Percentiles rank a stretch among this genome's conserved stretches.
These are phyloP conservation scores for Stephanodiscus minutulus DNA, from an alignment of 108 stramenopile genomes.

Conservation along the genomic window DNA sequence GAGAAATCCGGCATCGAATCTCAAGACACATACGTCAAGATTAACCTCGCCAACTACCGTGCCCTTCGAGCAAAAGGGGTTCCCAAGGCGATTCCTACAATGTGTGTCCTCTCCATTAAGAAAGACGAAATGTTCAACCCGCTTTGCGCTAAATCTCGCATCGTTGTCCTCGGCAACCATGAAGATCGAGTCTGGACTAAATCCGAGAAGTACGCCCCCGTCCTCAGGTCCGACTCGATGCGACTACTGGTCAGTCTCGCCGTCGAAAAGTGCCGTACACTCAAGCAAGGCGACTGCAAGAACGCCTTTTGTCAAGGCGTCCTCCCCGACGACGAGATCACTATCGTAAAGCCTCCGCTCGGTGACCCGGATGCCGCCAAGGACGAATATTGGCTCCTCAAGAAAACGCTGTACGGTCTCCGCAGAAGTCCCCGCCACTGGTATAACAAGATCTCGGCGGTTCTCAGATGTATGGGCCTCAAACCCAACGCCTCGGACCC, in stretches of 20 bases:
- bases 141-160: too few relatives aligned
- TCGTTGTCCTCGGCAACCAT: too few relatives aligned
- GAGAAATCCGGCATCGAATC: too few relatives aligned
- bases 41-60: too few relatives aligned
- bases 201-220: not conserved
- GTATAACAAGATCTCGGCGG: slow-evolving; percentile 2
- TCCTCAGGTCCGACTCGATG: not conserved
- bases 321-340: slow-evolving; percentile 14
- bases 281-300: slow-evolving; percentile 28
- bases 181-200: too few relatives aligned
- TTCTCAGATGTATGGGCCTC: slow-evolving; percentile 11
- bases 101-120: too few relatives aligned
- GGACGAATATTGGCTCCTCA: slow-evolving; percentile 15
- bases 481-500: slow-evolving; percentile 1
- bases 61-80: too few relatives aligned
- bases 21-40: too few relatives aligned
- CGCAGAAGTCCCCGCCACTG: slow-evolving; percentile 18
- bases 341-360: not conserved
- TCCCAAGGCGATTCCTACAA: too few relatives aligned
- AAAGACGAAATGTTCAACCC: too few relatives aligned
- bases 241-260: slow-evolving; percentile 8
- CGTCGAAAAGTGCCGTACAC: not conserved
- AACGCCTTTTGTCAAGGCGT: slow-evolving; percentile 28
- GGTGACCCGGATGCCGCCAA: slow-evolving; percentile 2
- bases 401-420: slow-evolving; percentile 30